Evolutionary conservation across 331 rosid genomes (phyloP).

Genomic region (Dryas integrifolia): DNA sequence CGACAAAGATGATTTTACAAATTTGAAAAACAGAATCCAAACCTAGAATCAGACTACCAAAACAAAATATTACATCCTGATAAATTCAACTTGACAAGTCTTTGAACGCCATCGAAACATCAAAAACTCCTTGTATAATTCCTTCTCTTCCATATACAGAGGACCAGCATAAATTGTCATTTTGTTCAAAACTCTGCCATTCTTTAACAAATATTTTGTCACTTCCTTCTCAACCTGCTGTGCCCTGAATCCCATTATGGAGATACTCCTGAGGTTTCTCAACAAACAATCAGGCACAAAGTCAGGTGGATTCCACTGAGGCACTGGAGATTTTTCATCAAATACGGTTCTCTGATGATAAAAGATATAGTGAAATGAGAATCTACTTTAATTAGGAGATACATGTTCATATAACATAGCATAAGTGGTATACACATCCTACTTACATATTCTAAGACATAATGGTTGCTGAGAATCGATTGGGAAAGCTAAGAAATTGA

Average conservation of each 20-base stretch:
- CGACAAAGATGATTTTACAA: too few relatives aligned
- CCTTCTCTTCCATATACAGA: background rate
- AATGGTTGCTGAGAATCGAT: too few relatives aligned
- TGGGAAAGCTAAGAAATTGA: too few relatives aligned
- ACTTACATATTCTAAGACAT: background rate
- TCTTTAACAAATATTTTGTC: conserved; percentile 1
- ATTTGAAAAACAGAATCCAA: too few relatives aligned
- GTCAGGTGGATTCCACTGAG: background rate
- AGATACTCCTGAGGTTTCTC: background rate
- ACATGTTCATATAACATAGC: background rate
- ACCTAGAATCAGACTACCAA: too few relatives aligned
- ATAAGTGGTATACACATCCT: background rate
- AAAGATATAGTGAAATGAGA: background rate
- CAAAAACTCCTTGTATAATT: background rate
- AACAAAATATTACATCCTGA: background rate
- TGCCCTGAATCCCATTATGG: background rate
- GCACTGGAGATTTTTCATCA: background rate
- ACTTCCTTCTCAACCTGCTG: background rate
- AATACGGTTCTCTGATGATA: background rate
- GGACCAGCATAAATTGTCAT: background rate
- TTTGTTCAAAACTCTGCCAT: background rate
- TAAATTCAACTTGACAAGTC: background rate
- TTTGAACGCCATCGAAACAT: background rate
- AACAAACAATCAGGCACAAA: background rate
- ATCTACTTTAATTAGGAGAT: background rate